These are phyloP conservation scores for Corynespora cassiicola DNA, from an alignment of 2,329 filamentous ascomycete species.

Conservation along the genomic window DNA sequence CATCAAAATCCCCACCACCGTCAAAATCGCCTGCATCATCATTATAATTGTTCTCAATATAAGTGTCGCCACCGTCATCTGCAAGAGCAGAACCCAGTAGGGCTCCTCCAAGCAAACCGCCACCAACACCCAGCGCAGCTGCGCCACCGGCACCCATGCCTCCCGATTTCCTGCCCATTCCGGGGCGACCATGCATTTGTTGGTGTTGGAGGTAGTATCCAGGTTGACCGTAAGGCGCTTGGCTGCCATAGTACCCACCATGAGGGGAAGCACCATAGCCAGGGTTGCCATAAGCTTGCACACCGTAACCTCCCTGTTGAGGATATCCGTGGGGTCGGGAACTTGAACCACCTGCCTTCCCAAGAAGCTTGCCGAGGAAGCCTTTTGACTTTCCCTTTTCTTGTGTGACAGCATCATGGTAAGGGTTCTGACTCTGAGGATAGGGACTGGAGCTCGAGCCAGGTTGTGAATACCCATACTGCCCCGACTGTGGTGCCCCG, in stretches of 20 bases:
- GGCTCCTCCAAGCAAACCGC: constrained; percentile 79
- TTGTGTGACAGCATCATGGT: constrained; percentile 12
- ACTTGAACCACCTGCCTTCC: constrained; percentile 47
- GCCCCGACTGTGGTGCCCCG: constrained; percentile 11
- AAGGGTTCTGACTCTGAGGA: constrained; percentile 11
- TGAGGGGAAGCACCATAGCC: constrained; percentile 12
- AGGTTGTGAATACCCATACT: constrained; percentile 29
- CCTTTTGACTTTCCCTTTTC: constrained; percentile 48
- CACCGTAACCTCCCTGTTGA: constrained; percentile 28
- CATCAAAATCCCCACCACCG: constrained; percentile 35
- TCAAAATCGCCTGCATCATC: constrained; percentile 27
- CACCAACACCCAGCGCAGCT: constrained; percentile 79
- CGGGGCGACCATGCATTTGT: constrained; percentile 44
- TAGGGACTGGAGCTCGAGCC: constrained; percentile 24
- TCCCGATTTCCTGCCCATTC: constrained; percentile 54
- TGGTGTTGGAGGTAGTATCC: constrained; percentile 48
- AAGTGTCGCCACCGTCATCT: constrained; percentile 33
- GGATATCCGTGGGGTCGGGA: constrained; percentile 49
- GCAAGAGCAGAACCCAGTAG: constrained; percentile 72
- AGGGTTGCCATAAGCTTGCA: no score
- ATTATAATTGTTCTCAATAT: constrained; percentile 16
- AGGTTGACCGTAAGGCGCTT: constrained; percentile 27
- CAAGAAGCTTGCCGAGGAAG: constrained; percentile 61
- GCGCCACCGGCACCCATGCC: constrained; percentile 75
- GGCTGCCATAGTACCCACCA: constrained; percentile 13